Base-by-base conservation (phyloP, 148 eudicot genomes). In the Cornus controversa region DNA sequence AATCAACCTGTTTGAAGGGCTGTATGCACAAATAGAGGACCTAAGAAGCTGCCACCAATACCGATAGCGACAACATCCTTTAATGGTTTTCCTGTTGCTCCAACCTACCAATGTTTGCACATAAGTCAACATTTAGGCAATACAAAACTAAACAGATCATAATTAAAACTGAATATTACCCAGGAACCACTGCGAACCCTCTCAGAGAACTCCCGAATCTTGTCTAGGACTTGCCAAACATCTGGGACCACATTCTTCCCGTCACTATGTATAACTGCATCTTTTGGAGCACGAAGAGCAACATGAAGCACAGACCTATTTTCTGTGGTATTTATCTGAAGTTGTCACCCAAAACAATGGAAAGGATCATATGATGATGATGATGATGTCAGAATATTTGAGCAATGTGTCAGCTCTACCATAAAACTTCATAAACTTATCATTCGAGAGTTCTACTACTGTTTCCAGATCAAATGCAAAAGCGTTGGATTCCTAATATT, bases 1-100 rank as follows among this genome's bases (percentile, higher is more conserved):
- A 62, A 50, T 36, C 70, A 75, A 96, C 99, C 99, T 90, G 99
- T 93, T 86, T 96, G 98, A 78, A 96, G 98, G 84, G 99, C 98
- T 57, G 97, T 92, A 84, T 96, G 98, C 80, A 96, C 99, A 87
- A 96, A 96, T 72, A 93, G 86, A 63, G 99, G 99, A 71, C 99
- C 99, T 82, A 96, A 84, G 85, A 91, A 96, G 84, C 99, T 96
- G 71, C 99, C 99, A 40, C 99, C 99, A 78, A 96, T 96, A 53
- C 99, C 99, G 63, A 96, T 70, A 3, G 99, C 93, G 66, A 96
- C 74, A 54, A 96, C 98, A 85, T 96, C 83, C 76, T 76, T 88
- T 89, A 96, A 75, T 23, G 89, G 67, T 82, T 92, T 93, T 79
- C 99, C 99, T 64, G 99, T 96, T 76, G 78, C 98, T 84, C 98